Evolutionary conservation across 768 basidiomycete species (phyloP), one percentile per base, ranked within the genome.

Genomic region (Russula griseocarnosa): DNA sequence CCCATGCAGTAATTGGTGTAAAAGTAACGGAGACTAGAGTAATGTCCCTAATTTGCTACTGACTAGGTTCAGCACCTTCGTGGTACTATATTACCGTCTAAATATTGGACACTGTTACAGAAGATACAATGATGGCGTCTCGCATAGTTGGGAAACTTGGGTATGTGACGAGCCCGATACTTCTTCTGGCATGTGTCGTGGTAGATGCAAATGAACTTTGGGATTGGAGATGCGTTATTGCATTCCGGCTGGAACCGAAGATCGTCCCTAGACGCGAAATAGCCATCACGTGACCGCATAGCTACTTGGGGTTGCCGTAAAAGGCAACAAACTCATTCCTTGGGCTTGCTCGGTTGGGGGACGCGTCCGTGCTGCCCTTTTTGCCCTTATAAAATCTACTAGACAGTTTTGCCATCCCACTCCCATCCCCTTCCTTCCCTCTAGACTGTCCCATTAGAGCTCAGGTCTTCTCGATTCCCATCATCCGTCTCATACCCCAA

Each of bases 331-430:
- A 47, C 47, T 38, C 42, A 62, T 62, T 62, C 60, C 20, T 68
- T 68, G 65, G 67, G 67, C 20, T 58, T 57, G 55, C 65, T 60
- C 55, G 67, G 65, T 66, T 67, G 67, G 67, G 67, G 53, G 30
- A 51, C 59, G 54, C 34, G 49, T 40, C 22, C 13, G 54, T 55
- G 40, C 32, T 60, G 55, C 13, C 26, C 32, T n/a, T 38, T 55
- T 30, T 5, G 26, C 26, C 13, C 24, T 56, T 65, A 65, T 65
- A 65, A 65, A 65, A 36, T 46, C 59, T 51, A 5, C 38, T 4
- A 32, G 30, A 60, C 28, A 14, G n/a, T n/a, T 22, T 36, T 16
- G 44, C 42, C 63, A 56, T 56, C 65, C 55, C 54, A 10, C 28
- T 44, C 30, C 24, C 60, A 59, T 22, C 28, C 55, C 52, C 8